Conservation (phyloP, 2,329 filamentous ascomycete species). For the Leptographium procerum region DNA sequence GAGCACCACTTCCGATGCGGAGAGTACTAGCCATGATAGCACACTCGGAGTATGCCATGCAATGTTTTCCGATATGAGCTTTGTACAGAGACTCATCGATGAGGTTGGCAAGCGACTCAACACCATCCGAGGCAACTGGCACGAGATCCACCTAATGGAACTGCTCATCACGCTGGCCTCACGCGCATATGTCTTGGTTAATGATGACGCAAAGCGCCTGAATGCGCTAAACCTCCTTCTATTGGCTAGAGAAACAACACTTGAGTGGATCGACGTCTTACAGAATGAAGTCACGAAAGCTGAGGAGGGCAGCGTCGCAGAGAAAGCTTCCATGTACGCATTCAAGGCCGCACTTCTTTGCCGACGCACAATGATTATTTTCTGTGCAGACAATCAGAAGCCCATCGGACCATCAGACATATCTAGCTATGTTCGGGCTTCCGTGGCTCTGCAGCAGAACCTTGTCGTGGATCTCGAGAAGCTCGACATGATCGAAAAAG, state of each 20-base stretch:
- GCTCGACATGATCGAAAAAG: not conserved
- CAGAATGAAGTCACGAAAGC: slow-evolving; percentile 30
- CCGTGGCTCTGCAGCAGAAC: slow-evolving; percentile 9
- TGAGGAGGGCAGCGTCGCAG: slow-evolving; percentile 23
- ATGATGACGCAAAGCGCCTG: slow-evolving; percentile 2
- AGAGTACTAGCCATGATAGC: not conserved
- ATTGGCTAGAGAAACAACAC: slow-evolving; percentile 28
- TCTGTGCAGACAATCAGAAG: not conserved
- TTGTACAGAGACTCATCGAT: slow-evolving; percentile 35
- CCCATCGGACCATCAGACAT: not conserved
- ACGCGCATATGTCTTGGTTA: slow-evolving; percentile 21
- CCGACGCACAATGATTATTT: slow-evolving; percentile 23
- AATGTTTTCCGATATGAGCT: slow-evolving; percentile 35
- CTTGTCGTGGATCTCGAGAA: not conserved
- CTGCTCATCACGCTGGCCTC: slow-evolving; percentile 39
- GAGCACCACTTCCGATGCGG: not conserved
- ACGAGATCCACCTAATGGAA: slow-evolving; percentile 48
- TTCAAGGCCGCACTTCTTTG: slow-evolving; percentile 48
- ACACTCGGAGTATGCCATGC: slow-evolving; percentile 35
- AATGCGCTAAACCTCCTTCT: slow-evolving; percentile 24
- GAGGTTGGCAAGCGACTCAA: slow-evolving; percentile 33
- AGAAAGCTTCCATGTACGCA: slow-evolving; percentile 30
- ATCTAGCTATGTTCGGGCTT: not conserved
- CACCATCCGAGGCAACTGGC: slow-evolving; percentile 41
- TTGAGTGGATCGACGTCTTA: slow-evolving; percentile 38